Evolutionary conservation across 1,284 basidiomycete species (phyloP), one percentile per base, ranked within the genome.

Genomic region (Tylopilus sp.): DNA sequence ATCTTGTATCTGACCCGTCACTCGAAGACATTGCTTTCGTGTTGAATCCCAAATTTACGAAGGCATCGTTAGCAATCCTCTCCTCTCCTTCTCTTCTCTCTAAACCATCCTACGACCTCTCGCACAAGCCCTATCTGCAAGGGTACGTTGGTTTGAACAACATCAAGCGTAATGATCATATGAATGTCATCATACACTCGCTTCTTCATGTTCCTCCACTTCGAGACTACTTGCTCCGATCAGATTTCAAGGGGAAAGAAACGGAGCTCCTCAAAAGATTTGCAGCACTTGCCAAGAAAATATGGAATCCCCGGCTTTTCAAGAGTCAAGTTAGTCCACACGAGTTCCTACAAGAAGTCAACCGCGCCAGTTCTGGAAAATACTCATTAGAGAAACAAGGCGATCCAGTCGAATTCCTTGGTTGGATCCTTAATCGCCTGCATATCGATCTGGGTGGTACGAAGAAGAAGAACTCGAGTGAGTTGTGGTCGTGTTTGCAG

Each of bases 311-410:
- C 6, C 76, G 85, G 43, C 71, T 95, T 50, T 97, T 99, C 82
- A 99, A 99, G 70, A 88, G 90, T 50, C 96, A 99, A 77, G 94
- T 98, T 56, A 92, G 88, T 58, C 96, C 96, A 9, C 96, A 99
- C 70, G 96, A 99, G 69, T 94, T 99, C 66, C 71, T 97, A 55
- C 96, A 99, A 70, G 95, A 99, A 72, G 94, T 99, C 41, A 85
- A 88, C 55, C 81, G 90, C 56, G 85, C 86, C 30, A 94, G 90
- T 62, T 79, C 75, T 29, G 91, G 93, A 14, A 92, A 91, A 69
- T 99, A 94, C 71, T 85, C 87, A 59, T 79, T 96, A 56, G 94
- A 94, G 58, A 81, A 91, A 64, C 91, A 94, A 71, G 92, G 93
- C 2, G 96, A 99, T 70, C 96, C 96, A 6, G 83, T 94, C 6